Base-by-base conservation (phyloP, 805 yeast species). In the Yamadazyma kitorensis region DNA sequence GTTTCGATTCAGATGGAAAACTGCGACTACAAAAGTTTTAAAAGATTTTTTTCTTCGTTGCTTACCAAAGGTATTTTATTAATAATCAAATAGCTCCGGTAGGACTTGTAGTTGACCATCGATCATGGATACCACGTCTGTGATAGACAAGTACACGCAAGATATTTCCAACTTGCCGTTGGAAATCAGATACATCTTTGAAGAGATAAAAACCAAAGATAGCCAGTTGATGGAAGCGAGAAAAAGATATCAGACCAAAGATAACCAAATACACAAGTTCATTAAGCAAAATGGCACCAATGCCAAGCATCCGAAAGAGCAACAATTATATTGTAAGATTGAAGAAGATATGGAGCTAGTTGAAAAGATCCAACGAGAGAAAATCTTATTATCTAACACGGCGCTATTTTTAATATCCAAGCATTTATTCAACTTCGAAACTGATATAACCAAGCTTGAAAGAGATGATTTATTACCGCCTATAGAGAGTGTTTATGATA, bases 71-170 rank as follows among this genome's bases (percentile, higher is more conserved):
- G n/a, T n/a, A n/a, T n/a, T n/a, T n/a, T n/a, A n/a, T n/a, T n/a
- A n/a, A n/a, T n/a, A n/a, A n/a, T n/a, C n/a, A n/a, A n/a, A n/a
- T n/a, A n/a, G n/a, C n/a, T n/a, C n/a, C n/a, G n/a, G n/a, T n/a
- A n/a, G n/a, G n/a, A n/a, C n/a, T n/a, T n/a, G 24, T 21, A 21
- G n/a, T 9, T 21, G 11, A 29, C 19, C 20, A 28, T 12, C 12
- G 29, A 16, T 3, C 18, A 86, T 86, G 95, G 98, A 89, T 61
- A 89, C 97, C 3, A 88, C 96, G n/a, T 76, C 93, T 1, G 70
- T 68, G 10, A 52, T 67, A 16, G 72, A 65, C 40, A 66, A 66
- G 43, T 65, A 65, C 39, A 66, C 72, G 2, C 81, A 76, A 52
- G 82, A 78, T 45, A 67, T 91, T 27, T 78, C 91, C 8, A 91